Evolutionary conservation across 140 eudicot genomes (phyloP).

Genomic region (Bidens hawaiensis): DNA sequence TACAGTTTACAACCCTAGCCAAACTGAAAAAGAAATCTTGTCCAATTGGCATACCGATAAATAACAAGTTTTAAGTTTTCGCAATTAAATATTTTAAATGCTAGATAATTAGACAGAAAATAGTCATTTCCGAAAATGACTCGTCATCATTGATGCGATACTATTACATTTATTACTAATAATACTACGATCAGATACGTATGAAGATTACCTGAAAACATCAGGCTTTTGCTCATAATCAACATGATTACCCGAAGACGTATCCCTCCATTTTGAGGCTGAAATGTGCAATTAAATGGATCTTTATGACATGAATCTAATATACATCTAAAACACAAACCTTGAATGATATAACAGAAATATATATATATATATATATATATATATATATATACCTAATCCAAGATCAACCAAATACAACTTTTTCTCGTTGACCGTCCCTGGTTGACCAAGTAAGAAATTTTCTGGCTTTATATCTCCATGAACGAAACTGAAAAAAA

Average conservation of each 20-base stretch:
- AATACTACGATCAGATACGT: not conserved
- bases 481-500: slow-evolving; percentile 40
- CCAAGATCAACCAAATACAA: slow-evolving; percentile 57
- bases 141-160: not conserved
- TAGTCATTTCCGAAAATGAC: not conserved
- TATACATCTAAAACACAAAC: not conserved
- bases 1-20: no score
- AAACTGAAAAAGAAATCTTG: not conserved
- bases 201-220: slow-evolving; percentile 44
- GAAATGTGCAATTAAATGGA: slow-evolving; percentile 2
- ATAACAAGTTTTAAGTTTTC: not conserved
- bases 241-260: slow-evolving; percentile 50
- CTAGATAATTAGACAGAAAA: not conserved
- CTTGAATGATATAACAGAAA: not conserved
- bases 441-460: slow-evolving; percentile 46
- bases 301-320: not conserved
- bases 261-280: slow-evolving; percentile 64
- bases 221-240: slow-evolving; percentile 71
- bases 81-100: not conserved
- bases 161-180: not conserved
- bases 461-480: slow-evolving; percentile 59
- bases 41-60: not conserved
- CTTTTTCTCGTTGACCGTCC: slow-evolving; percentile 44
- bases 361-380: no score
- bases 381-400: slow-evolving; percentile 34